Conservation (phyloP, 176 grass and related monocot species). For the Phoenix dactylifera region DNA sequence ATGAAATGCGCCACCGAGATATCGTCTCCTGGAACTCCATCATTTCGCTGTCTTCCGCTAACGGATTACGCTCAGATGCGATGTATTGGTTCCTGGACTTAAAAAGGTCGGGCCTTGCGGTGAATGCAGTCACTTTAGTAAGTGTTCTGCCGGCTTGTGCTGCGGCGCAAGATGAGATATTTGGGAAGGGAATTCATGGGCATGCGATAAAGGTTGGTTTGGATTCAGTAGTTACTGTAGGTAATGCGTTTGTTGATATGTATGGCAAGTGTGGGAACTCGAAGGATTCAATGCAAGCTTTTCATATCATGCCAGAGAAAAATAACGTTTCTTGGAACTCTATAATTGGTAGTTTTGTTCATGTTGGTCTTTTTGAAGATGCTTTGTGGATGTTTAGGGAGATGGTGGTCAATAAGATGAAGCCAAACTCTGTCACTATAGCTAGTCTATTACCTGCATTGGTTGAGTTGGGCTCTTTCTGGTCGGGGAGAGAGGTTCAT, state of each 20-base stretch:
- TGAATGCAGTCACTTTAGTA: constrained; percentile 54
- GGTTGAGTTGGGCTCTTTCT: constrained; percentile 50
- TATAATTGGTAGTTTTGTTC: constrained; percentile 51
- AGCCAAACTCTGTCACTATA: constrained; percentile 48
- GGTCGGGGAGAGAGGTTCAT: constrained; percentile 54
- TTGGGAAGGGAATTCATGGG: constrained; percentile 51
- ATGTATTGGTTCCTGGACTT: constrained; percentile 26
- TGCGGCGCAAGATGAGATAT: constrained; percentile 27
- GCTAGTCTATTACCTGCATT: constrained; percentile 67
- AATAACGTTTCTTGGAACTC: constrained; percentile 83
- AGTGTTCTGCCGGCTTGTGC: constrained; percentile 56
- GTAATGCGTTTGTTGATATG: constrained; percentile 61
- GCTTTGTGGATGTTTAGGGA: constrained; percentile 37
- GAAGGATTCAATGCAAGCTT: constrained; percentile 29
- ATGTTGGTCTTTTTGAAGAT: constrained; percentile 26
- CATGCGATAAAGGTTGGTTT: constrained; percentile 44
- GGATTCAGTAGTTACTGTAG: constrained; percentile 32
- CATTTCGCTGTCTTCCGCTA: constrained; percentile 33
- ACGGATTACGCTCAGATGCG: constrained; percentile 23
- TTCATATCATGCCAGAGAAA: constrained; percentile 37
- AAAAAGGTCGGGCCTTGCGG: constrained; percentile 20
- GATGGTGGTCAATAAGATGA: constrained; percentile 27
- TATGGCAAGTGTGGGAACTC: constrained; percentile 57
- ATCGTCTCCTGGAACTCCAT: constrained; percentile 79
- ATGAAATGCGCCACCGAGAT: constrained; percentile 49